Percentiles rank a stretch among this genome's conserved stretches.
These are phyloP conservation scores for Nothophaeocryptopus gaeumannii DNA, from an alignment of 2,329 filamentous ascomycete species.

Conservation along the genomic window DNA sequence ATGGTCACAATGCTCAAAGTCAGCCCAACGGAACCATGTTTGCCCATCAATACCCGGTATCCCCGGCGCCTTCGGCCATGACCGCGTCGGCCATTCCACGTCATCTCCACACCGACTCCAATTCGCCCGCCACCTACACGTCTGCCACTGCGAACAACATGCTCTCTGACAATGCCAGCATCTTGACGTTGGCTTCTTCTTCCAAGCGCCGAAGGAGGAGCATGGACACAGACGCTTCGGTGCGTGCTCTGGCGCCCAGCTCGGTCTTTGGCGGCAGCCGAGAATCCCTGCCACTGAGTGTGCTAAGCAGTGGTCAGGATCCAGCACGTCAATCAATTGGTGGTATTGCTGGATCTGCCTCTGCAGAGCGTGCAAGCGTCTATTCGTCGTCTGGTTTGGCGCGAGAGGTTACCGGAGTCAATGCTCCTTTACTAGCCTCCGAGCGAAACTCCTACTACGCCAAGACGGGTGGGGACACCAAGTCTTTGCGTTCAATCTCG, in stretches of 20 bases:
- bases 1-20: slow-evolving; percentile 36
- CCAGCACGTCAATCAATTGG: slow-evolving; percentile 54
- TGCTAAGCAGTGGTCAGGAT: slow-evolving; percentile 59
- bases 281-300: slow-evolving; percentile 74
- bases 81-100: slow-evolving; percentile 70
- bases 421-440: slow-evolving; percentile 61
- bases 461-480: slow-evolving; percentile 45
- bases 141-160: slow-evolving; percentile 79
- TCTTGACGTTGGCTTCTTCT: slow-evolving; percentile 78
- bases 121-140: slow-evolving; percentile 57
- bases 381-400: slow-evolving; percentile 49
- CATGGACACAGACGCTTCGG: slow-evolving; percentile 81
- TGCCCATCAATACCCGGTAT: slow-evolving; percentile 56
- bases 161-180: slow-evolving; percentile 80
- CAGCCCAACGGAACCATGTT: slow-evolving; percentile 48
- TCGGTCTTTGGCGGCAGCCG: slow-evolving; percentile 79
- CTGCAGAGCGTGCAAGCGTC: slow-evolving; percentile 70
- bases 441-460: slow-evolving; percentile 82
- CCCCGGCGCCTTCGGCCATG: slow-evolving; percentile 47
- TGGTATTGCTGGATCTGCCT: slow-evolving; percentile 46
- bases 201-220: slow-evolving; percentile 76
- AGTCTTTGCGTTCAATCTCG: slow-evolving; percentile 32
- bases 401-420: slow-evolving; percentile 47
- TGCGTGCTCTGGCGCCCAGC: slow-evolving; percentile 77
- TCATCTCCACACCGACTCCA: slow-evolving; percentile 56